Base-by-base conservation (phyloP, 2,329 filamentous ascomycete species). In the Penicillium sp. region DNA sequence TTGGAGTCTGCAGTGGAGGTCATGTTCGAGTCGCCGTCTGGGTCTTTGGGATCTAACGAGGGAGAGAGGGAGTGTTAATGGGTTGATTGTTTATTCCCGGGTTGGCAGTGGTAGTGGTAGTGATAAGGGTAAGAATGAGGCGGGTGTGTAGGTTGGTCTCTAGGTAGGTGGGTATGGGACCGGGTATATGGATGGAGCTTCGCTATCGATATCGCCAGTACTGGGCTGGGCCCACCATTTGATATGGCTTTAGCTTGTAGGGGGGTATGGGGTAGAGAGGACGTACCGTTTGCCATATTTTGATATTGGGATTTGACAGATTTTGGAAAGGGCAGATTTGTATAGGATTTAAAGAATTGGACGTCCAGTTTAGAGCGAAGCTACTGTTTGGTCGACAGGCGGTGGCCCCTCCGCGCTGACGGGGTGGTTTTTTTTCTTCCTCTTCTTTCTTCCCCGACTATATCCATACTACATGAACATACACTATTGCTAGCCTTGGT, bases 1-100 rank as follows among this genome's bases (percentile, higher is more conserved):
- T 69, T 65, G 34, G 67, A 67, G 42, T 70, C 70, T 22, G 68
- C 66, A 12, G 73, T 73, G 37, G 76, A 79, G 53, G 75, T 72
- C 79, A 81, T 81, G 52, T 76, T 77, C 27, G 76, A 79, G 68
- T 81, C 79, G 37, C 77, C 77, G 64, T 80, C 78, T 58, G 60
- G 65, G 60, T 81, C 78, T 76, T 58, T 42, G 19, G 52, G 47
- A 19, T 57, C 53, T 61, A 27, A 13, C 2, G 30, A 18, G n/a
- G n/a, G n/a, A n/a, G n/a, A 36, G 34, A 36, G 33, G 34, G 34
- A 19, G 36, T 12, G 34, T 54, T 41, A 48, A 41, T 34, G 25
- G 30, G 30, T 47, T 18, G 13, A 36, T 29, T n/a, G 30, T 47
- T 18, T 14, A 36, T 29, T n/a, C 25, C 25, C 13, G 19, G 25